Percentiles rank a stretch among this genome's conserved stretches.
These are phyloP conservation scores for Fraxinus velutina DNA, from an alignment of 305 asterid species.

Conservation along the genomic window DNA sequence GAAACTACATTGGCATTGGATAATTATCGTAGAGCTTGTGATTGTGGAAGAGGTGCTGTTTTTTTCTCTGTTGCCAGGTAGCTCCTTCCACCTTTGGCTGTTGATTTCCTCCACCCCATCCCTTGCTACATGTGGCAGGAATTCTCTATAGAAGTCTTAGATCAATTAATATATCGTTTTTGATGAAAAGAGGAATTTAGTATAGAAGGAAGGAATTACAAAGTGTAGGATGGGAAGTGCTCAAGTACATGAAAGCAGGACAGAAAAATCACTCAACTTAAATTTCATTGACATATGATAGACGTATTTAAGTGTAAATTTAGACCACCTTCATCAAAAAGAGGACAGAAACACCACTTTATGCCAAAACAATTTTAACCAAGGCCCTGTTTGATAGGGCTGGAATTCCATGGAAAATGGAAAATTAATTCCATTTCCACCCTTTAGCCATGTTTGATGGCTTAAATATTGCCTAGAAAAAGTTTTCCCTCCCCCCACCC, in stretches of 20 bases:
- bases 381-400: too few species aligned
- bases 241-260: constrained; percentile 8
- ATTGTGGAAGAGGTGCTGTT: constrained; percentile 99
- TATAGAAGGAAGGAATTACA: not conserved
- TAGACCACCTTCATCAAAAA: not conserved
- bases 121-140: not conserved
- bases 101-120: not conserved
- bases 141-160: not conserved
- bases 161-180: not conserved
- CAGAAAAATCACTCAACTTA: not conserved
- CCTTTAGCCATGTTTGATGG: too few species aligned
- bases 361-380: not conserved
- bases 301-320: not conserved
- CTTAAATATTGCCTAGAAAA: too few species aligned
- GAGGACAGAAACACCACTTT: not conserved
- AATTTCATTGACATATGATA: not conserved
- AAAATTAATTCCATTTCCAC: too few species aligned
- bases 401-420: too few species aligned
- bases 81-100: constrained; percentile 18
- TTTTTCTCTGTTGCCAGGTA: constrained; percentile 99
- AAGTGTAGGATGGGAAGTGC: constrained; percentile 1
- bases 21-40: constrained; percentile 96
- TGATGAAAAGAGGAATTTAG: not conserved
- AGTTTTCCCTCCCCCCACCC: too few species aligned
- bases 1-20: constrained; percentile 97